Base-by-base conservation (phyloP, 2,329 filamentous ascomycete species). In the Alternaria panax region DNA sequence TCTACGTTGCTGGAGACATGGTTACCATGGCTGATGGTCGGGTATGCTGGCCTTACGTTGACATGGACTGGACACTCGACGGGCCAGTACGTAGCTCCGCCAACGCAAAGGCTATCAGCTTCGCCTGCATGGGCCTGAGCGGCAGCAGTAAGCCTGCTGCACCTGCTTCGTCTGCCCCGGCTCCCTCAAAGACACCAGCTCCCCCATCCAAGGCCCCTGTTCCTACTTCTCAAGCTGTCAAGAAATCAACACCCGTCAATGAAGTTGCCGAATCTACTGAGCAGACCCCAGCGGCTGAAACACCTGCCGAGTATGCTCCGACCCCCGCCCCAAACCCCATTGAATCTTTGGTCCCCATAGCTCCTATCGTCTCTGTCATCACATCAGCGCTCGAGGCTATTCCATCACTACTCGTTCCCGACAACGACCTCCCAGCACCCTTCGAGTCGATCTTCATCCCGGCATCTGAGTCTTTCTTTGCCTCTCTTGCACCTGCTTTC, bases 1-100 rank as follows among this genome's bases (percentile, higher is more conserved):
- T 83, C n/a, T 86, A 81, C 66, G 85, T 89, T 45, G 84, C 86
- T 7, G 87, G 87, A 38, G 87, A 89, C 67, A 87, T 88, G 81
- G 85, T 86, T 11, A 87, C 84, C 30, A 83, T 87, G 79, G 66
- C 76, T n/a, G 84, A 87, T 60, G 84, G 83, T 22, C 80, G 84
- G 47, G 80, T 89, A 66, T 88, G 87, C 80, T 89, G 85, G 85
- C 85, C 85, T 25, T 87, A 87, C 62, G 84, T 86, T 53, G 79
- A 79, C 71, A 86, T 86, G 83, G 78, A 78, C 32, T 87, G 85
- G 85, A 71, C 55, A 16, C 70, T 74, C 74, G 82, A 70, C 80
- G 81, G 30, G 62, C 78, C 50, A 67, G 77, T 55, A 73, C 75
- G 41, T 27, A 78, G 77, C 70, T 73, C 63, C 67, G 77, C 57